These are phyloP conservation scores for Neofusicoccum cordaticola DNA, from an alignment of 2,329 filamentous ascomycete species.

Conservation along the genomic window DNA sequence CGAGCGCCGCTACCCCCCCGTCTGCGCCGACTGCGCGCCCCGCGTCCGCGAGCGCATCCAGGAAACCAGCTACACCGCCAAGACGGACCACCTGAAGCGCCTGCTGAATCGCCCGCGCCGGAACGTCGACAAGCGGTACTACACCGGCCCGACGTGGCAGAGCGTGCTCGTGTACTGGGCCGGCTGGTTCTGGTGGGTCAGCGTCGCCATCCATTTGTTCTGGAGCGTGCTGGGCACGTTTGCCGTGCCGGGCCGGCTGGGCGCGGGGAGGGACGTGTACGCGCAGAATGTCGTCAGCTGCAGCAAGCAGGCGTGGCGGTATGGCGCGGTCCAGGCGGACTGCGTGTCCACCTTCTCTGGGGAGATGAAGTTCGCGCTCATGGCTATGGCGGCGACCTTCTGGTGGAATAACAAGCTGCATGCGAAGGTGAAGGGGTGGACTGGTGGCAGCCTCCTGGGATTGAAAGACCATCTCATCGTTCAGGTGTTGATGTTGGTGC, in stretches of 20 bases:
- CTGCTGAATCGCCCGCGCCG: constrained; percentile 62
- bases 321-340: constrained; percentile 22
- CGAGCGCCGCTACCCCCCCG: constrained; percentile 82
- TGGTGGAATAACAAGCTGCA: constrained; percentile 71
- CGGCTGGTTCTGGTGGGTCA: constrained; percentile 40
- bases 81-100: constrained; percentile 74
- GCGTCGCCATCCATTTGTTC: constrained; percentile 30
- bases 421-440: constrained; percentile 56
- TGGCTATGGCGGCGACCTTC: constrained; percentile 50
- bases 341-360: constrained; percentile 29
- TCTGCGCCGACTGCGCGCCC: constrained; percentile 77
- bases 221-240: constrained; percentile 35
- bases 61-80: constrained; percentile 73
- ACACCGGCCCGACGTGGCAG: constrained; percentile 42
- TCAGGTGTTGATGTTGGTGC: constrained; percentile 58
- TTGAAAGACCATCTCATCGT: constrained; percentile 65
- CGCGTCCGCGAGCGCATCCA: constrained; percentile 68
- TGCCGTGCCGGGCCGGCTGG: constrained; percentile 19
- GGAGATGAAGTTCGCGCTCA: constrained; percentile 37
- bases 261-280: constrained; percentile 16
- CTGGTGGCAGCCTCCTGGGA: constrained; percentile 53
- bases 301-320: constrained; percentile 21
- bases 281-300: constrained; percentile 20
- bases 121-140: constrained; percentile 8
- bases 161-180: constrained; percentile 47